Evolutionary conservation across 1,284 basidiomycete species (phyloP).

Genomic region (Heterobasidion occidentale): DNA sequence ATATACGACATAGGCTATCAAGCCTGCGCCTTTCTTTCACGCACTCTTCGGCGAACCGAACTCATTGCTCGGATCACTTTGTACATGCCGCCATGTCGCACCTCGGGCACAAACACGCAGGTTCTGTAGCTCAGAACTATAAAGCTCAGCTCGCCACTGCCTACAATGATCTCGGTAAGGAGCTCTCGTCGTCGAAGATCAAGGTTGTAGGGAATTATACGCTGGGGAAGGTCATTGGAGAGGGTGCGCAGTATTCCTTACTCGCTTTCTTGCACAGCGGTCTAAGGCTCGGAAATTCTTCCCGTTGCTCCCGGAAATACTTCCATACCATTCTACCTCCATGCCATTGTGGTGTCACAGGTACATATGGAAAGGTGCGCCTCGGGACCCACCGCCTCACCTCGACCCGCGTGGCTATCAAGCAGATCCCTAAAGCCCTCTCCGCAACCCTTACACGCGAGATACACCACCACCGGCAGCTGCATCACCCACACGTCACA

Average conservation of each 20-base stretch:
- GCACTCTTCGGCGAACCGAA: background rate
- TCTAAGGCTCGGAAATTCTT: background rate
- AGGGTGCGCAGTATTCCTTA: slow-evolving; percentile 53
- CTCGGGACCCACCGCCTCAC: slow-evolving; percentile 90
- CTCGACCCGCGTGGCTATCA: slow-evolving; percentile 87
- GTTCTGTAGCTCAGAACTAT: slow-evolving; percentile 66
- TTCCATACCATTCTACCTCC: background rate
- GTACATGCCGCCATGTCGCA: slow-evolving; percentile 33
- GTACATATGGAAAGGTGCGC: slow-evolving; percentile 89
- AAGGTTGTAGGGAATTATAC: slow-evolving; percentile 95
- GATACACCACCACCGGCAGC: slow-evolving; percentile 94
- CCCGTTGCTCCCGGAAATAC: background rate
- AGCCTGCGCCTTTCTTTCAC: slow-evolving; percentile 3
- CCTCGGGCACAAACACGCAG: slow-evolving; percentile 54
- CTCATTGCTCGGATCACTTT: background rate
- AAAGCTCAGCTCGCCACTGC: slow-evolving; percentile 87
- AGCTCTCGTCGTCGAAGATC: slow-evolving; percentile 83
- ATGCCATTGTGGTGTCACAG: slow-evolving; percentile 28
- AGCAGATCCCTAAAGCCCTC: slow-evolving; percentile 93
- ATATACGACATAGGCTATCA: background rate
- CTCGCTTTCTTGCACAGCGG: too few species aligned
- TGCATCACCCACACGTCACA: slow-evolving; percentile 92
- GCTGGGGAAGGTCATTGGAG: slow-evolving; percentile 90
- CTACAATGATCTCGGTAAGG: slow-evolving; percentile 95
- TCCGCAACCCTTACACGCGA: slow-evolving; percentile 90